Evolutionary conservation across 192 early-diverging fungal species (phyloP).

Genomic region (Backusella psychrophila): DNA sequence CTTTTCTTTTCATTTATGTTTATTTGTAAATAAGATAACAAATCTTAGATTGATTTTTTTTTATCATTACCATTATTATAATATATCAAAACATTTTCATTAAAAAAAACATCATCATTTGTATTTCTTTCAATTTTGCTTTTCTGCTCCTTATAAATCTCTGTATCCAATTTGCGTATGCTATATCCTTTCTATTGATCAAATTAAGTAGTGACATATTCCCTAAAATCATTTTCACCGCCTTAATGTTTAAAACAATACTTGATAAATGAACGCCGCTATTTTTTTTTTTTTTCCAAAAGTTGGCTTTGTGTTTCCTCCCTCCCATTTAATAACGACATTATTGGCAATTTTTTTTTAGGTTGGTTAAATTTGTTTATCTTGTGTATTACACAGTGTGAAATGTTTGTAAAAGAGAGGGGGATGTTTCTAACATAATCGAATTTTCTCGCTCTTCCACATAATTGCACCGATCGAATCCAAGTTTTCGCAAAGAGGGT

Average conservation of each 20-base stretch:
- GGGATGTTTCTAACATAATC: background rate
- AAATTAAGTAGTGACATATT: too few relatives aligned
- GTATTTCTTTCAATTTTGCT: too few relatives aligned
- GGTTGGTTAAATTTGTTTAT: background rate
- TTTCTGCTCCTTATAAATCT: too few relatives aligned
- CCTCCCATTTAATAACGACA: background rate
- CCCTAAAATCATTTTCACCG: background rate
- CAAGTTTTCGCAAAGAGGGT: background rate
- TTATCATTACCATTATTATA: background rate
- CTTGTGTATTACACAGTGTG: background rate
- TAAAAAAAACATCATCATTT: background rate
- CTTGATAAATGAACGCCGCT: too few relatives aligned
- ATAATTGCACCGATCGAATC: background rate
- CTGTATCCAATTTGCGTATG: too few relatives aligned
- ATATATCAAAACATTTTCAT: background rate
- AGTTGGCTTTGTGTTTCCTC: background rate
- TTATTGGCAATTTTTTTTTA: too few relatives aligned
- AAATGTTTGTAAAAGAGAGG: background rate
- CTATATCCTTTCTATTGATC: too few relatives aligned
- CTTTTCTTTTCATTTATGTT: background rate
- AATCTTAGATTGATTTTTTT: background rate
- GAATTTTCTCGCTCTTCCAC: background rate
- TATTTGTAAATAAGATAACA: background rate
- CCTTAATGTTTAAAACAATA: background rate
- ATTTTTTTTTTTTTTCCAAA: background rate